These are phyloP conservation scores for Tieghemostelium lacteum DNA, from an alignment of 78 protist species.

Conservation along the genomic window DNA sequence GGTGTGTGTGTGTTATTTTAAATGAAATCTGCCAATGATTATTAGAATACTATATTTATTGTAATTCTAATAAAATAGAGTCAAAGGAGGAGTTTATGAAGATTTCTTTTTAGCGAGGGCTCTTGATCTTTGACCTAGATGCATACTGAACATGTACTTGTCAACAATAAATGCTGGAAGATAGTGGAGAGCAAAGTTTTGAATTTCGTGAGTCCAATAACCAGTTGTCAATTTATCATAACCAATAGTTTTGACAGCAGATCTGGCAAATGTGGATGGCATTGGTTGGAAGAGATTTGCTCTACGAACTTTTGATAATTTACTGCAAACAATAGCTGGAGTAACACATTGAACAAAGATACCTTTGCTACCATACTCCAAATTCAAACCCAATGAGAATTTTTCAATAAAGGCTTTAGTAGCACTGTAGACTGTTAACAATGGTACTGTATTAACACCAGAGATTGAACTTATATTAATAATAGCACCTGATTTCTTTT, in stretches of 20 bases:
- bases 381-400: constrained; percentile 59
- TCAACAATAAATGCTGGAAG: constrained; percentile 39
- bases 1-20: background rate
- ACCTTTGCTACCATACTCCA: constrained; percentile 70
- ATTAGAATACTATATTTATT: too few relatives aligned
- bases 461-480: constrained; percentile 73
- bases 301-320: constrained; percentile 79
- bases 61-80: too few relatives aligned
- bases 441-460: constrained; percentile 50
- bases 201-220: constrained; percentile 81
- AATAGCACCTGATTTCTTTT: constrained; percentile 79
- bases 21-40: too few relatives aligned
- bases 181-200: constrained; percentile 2
- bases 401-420: constrained; percentile 82
- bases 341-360: constrained; percentile 78
- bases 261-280: constrained; percentile 70
- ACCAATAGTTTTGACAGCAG: constrained; percentile 77
- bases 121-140: constrained; percentile 60
- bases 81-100: too few relatives aligned
- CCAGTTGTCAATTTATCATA: constrained; percentile 70
- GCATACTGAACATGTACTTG: constrained; percentile 34
- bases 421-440: constrained; percentile 78
- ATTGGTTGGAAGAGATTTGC: constrained; percentile 76
- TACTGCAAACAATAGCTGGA: constrained; percentile 86
- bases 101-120: constrained; percentile 58